Conservation (phyloP, 305 asterid genomes). For the Vinca major region DNA sequence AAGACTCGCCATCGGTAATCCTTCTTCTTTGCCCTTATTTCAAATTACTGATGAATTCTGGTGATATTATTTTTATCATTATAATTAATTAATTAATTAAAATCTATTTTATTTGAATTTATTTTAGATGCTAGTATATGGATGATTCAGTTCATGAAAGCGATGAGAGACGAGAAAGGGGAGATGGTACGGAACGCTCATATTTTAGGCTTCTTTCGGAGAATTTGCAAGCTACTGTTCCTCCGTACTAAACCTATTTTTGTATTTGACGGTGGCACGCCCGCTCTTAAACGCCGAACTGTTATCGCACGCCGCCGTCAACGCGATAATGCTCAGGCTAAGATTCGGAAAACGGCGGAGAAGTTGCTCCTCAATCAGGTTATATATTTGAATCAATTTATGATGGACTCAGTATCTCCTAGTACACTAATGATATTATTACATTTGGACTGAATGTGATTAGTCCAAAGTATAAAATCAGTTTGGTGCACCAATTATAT, state of each 20-base stretch:
- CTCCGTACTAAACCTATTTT: conserved; percentile 90
- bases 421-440: no score
- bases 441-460: no score
- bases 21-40: not conserved
- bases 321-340: conserved; percentile 95
- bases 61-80: no score
- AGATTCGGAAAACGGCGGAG: conserved; percentile 95
- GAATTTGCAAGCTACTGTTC: conserved; percentile 86
- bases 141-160: conserved; percentile 97
- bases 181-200: conserved; percentile 95
- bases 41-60: conserved; percentile 21
- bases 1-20: conserved; percentile 76
- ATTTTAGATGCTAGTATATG: conserved; percentile 90
- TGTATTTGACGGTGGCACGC: conserved; percentile 92
- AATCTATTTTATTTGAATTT: conserved; percentile 8
- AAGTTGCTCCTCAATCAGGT: conserved; percentile 91
- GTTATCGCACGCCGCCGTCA: conserved; percentile 94
- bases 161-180: conserved; percentile 95
- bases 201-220: conserved; percentile 77
- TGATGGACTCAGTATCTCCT: no score
- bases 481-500: no score
- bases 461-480: no score
- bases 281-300: conserved; percentile 89
- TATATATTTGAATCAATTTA: not conserved
- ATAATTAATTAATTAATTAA: not conserved